Percentiles rank a stretch among this genome's conserved stretches.
Evolutionary conservation across 2,329 filamentous ascomycete genomes (phyloP).

Genomic region (Cladosporium phlei): DNA sequence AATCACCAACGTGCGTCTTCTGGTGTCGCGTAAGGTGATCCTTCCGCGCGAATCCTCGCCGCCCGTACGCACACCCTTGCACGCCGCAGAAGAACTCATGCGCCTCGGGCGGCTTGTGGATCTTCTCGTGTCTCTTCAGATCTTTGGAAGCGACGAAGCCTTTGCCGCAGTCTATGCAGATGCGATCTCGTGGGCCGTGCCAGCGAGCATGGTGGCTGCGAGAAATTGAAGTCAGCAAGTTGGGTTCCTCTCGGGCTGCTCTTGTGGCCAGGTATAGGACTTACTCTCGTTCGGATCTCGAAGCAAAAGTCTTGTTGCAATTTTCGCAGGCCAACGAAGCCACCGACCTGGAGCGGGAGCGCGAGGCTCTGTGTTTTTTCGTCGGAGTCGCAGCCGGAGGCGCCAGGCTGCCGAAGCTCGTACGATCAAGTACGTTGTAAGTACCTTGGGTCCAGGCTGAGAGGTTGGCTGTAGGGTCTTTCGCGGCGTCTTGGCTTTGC

Average conservation of each 20-base stretch:
- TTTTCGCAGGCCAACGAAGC: neutral
- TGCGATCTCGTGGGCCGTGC: neutral
- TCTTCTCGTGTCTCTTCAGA: neutral
- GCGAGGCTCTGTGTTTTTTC: neutral
- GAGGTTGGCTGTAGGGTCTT: no score
- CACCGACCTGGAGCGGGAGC: neutral
- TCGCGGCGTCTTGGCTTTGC: no score
- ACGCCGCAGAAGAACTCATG: neutral
- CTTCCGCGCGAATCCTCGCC: neutral
- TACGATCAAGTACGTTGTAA: neutral
- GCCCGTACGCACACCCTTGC: neutral
- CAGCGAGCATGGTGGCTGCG: slow-evolving; percentile 8
- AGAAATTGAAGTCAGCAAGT: neutral
- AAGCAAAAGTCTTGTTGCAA: neutral
- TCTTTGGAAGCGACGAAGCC: slow-evolving; percentile 1
- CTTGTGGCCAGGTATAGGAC: neutral
- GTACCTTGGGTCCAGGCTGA: neutral
- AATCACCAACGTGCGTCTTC: neutral
- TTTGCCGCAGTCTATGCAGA: neutral
- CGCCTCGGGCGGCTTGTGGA: neutral
- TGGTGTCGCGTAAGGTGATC: slow-evolving; percentile 5
- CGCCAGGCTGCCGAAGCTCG: neutral
- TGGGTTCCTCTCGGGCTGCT: neutral
- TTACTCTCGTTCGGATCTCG: neutral
- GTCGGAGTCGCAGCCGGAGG: neutral